phyloP scores from a whole-genome alignment of 805 yeast species.

The Schwanniomyces sp. region DNA sequence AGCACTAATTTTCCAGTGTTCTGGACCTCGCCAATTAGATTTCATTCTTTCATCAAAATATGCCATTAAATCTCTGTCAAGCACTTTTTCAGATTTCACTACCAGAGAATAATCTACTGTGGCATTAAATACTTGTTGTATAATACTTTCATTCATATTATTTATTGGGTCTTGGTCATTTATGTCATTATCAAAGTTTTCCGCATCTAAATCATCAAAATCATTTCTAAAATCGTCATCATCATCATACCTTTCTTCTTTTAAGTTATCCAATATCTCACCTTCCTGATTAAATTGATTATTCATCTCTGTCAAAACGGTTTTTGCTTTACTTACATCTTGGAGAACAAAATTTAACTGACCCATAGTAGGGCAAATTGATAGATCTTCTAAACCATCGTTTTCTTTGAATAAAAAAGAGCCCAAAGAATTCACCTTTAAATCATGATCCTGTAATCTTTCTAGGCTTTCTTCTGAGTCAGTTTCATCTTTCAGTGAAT shows the following conservation, averaged over 20 bases:
- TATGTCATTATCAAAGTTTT: constrained; percentile 21
- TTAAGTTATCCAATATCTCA: constrained; percentile 8
- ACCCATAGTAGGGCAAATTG: constrained; percentile 71
- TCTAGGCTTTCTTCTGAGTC: not conserved
- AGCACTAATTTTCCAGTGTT: constrained; percentile 82
- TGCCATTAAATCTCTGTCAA: constrained; percentile 67
- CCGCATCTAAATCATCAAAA: constrained; percentile 17
- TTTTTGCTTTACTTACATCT: constrained; percentile 54
- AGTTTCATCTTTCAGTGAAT: constrained; percentile 6
- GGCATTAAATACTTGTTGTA: constrained; percentile 4
- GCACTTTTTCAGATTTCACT: constrained; percentile 3
- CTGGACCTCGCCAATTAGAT: constrained; percentile 84
- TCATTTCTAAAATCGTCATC: constrained; percentile 15
- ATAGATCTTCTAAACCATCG: constrained; percentile 20
- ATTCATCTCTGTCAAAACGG: constrained; percentile 41
- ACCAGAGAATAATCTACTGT: not conserved
- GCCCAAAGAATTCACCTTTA: constrained; percentile 16
- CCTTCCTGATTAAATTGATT: constrained; percentile 20
- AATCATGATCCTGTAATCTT: constrained; percentile 9
- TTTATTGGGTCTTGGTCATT: constrained; percentile 15
- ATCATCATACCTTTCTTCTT: constrained; percentile 4
- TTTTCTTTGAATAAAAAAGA: constrained; percentile 19
- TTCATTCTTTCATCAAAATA: constrained; percentile 75
- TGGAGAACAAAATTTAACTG: constrained; percentile 59
- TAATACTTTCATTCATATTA: constrained; percentile 6